These are phyloP conservation scores for Cyclotella sp. DNA, from an alignment of 108 stramenopile genomes.

Conservation along the genomic window DNA sequence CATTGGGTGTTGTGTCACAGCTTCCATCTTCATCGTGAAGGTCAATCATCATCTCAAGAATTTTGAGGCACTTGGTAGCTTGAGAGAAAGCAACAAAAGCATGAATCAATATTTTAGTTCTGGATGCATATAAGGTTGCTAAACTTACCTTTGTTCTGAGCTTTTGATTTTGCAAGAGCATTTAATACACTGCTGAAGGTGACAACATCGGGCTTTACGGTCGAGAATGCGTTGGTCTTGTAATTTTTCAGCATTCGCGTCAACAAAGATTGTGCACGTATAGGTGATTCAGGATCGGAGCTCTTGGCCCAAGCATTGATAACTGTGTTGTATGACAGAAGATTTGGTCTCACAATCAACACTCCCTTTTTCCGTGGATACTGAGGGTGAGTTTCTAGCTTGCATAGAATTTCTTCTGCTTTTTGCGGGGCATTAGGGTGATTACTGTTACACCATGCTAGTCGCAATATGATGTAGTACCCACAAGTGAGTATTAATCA, in stretches of 20 bases:
- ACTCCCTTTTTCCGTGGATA: slow-evolving; percentile 38
- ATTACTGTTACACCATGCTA: slow-evolving; percentile 66
- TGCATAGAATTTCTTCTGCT: slow-evolving; percentile 62
- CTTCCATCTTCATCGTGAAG: slow-evolving; percentile 44
- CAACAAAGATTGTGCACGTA: slow-evolving; percentile 57
- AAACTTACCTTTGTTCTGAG: slow-evolving; percentile 42
- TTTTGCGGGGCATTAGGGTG: slow-evolving; percentile 57
- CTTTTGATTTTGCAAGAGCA: slow-evolving; percentile 70
- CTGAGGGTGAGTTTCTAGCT: slow-evolving; percentile 55
- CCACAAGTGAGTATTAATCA: slow-evolving; percentile 40
- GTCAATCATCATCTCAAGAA: slow-evolving; percentile 55
- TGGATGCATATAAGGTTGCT: not conserved
- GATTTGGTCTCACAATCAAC: slow-evolving; percentile 58
- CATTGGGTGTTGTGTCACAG: slow-evolving; percentile 53
- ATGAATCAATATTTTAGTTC: not conserved
- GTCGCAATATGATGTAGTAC: slow-evolving; percentile 48
- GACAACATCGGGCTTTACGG: slow-evolving; percentile 61
- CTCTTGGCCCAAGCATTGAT: slow-evolving; percentile 69
- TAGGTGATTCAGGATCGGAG: slow-evolving; percentile 41
- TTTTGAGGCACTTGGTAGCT: slow-evolving; percentile 44
- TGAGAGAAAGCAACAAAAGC: slow-evolving; percentile 8
- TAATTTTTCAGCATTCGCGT: slow-evolving; percentile 58
- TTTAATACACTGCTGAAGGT: slow-evolving; percentile 70
- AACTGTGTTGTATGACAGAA: slow-evolving; percentile 67
- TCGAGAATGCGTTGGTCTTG: slow-evolving; percentile 40